phyloP scores from a whole-genome alignment of 2,329 filamentous ascomycete genomes.

The Colletotrichum incanum region DNA sequence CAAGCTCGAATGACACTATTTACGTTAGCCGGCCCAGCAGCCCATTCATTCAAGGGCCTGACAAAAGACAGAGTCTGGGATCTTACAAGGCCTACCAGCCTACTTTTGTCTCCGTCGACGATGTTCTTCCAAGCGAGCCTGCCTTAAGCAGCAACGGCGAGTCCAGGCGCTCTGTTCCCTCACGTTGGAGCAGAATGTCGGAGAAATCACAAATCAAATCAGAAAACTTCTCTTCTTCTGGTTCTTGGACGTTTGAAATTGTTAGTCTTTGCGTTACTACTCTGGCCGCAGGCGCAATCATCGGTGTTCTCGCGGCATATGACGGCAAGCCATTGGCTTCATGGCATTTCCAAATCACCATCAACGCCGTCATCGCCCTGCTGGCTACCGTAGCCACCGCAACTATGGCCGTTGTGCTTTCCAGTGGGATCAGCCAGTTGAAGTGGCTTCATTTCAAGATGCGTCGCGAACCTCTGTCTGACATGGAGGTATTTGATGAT shows the following conservation, averaged over 20 bases:
- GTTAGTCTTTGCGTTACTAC: conserved; percentile 48
- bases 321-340: conserved; percentile 48
- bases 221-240: conserved; percentile 40
- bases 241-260: conserved; percentile 50
- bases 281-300: conserved; percentile 48
- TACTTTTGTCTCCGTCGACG: conserved; percentile 24
- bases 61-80: conserved; percentile 14
- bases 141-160: conserved; percentile 29
- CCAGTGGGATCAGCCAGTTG: conserved; percentile 51
- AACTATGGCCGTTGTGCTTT: conserved; percentile 50
- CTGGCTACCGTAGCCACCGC: conserved; percentile 51
- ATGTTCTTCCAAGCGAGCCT: conserved; percentile 28
- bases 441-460: conserved; percentile 54
- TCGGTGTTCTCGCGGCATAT: conserved; percentile 51
- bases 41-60: conserved; percentile 19
- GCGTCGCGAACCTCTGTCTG: conserved; percentile 48
- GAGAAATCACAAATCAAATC: conserved; percentile 28
- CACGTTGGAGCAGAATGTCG: conserved; percentile 36
- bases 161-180: conserved; percentile 27
- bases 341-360: conserved; percentile 52
- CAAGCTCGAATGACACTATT: conserved; percentile 30
- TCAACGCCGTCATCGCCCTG: conserved; percentile 53
- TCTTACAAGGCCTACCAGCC: conserved; percentile 32
- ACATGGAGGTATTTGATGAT: conserved; percentile 54
- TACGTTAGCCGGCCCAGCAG: conserved; percentile 29